phyloP scores from a whole-genome alignment of 2,329 filamentous ascomycete genomes.

The Cladosporium colombiae region DNA sequence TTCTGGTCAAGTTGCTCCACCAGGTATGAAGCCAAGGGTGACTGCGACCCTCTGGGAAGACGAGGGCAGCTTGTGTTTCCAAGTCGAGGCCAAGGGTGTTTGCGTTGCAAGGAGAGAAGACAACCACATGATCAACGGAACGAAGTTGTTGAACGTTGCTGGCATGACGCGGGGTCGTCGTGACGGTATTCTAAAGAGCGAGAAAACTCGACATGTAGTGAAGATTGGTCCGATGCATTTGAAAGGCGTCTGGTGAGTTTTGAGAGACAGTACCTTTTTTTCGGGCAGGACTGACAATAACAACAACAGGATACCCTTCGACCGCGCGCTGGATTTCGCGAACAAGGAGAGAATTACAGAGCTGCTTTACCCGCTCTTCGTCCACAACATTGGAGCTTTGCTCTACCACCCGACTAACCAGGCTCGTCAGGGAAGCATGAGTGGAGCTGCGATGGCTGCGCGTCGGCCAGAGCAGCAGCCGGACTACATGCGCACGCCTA shows the following conservation, averaged over 20 bases:
- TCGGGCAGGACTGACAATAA: slow-evolving; percentile 24
- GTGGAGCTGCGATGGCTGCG: slow-evolving; percentile 67
- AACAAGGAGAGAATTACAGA: slow-evolving; percentile 99
- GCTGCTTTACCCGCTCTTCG: slow-evolving; percentile 89
- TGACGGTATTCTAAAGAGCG: slow-evolving; percentile 96
- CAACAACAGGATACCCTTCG: slow-evolving; percentile 83
- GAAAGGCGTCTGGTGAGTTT: slow-evolving; percentile 88
- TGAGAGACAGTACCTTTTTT: background rate
- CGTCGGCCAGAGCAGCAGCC: slow-evolving; percentile 65
- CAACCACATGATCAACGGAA: slow-evolving; percentile 99
- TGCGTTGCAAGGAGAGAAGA: slow-evolving; percentile 95
- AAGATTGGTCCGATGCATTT: slow-evolving; percentile 99
- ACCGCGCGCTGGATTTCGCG: slow-evolving; percentile 94
- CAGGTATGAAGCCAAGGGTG: slow-evolving; percentile 93
- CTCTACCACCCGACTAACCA: slow-evolving; percentile 93
- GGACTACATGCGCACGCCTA: slow-evolving; percentile 61
- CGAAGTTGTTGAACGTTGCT: slow-evolving; percentile 93
- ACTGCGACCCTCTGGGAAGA: slow-evolving; percentile 98
- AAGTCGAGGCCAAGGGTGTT: slow-evolving; percentile 93
- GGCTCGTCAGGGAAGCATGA: slow-evolving; percentile 68
- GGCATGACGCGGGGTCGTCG: slow-evolving; percentile 95
- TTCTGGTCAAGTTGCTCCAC: slow-evolving; percentile 88
- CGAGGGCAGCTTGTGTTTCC: slow-evolving; percentile 95
- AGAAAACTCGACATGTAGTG: slow-evolving; percentile 93
- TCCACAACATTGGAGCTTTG: slow-evolving; percentile 92